Conservation (phyloP, 2,329 filamentous ascomycete species). For the Pseudopyricularia cyperi region DNA sequence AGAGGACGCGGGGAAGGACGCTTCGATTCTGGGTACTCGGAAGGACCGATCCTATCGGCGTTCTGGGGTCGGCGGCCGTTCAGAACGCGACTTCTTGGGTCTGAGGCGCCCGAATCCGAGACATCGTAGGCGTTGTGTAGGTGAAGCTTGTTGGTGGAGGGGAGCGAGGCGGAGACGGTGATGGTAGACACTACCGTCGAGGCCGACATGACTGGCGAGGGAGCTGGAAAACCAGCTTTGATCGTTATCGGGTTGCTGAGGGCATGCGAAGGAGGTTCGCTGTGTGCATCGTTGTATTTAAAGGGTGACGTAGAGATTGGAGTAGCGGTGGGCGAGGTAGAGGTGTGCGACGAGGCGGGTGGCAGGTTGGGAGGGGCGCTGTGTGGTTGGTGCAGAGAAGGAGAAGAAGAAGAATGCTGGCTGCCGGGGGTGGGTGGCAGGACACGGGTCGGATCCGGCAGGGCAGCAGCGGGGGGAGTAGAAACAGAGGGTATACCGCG, state of each 20-base stretch:
- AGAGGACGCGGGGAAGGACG: neutral
- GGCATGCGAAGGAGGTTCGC: neutral
- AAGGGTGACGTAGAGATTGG: neutral
- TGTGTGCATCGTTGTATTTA: conserved; percentile 1
- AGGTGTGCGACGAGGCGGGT: neutral
- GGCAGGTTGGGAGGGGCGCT: neutral
- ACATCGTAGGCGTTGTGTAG: neutral
- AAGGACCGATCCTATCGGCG: neutral
- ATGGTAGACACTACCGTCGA: neutral
- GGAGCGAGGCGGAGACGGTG: neutral
- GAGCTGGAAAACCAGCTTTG: neutral
- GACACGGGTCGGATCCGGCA: neutral
- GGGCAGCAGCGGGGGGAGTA: neutral
- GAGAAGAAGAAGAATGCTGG: neutral
- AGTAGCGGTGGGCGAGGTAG: neutral
- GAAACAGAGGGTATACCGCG: conserved; percentile 29
- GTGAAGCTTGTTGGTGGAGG: neutral
- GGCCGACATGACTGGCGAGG: conserved; percentile 1
- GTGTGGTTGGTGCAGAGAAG: neutral
- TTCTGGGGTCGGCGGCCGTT: conserved; percentile 1
- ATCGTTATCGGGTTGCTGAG: neutral
- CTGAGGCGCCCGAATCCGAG: neutral
- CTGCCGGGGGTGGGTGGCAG: neutral
- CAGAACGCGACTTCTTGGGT: neutral
- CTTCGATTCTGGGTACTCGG: neutral